Evolutionary conservation across 2,329 filamentous ascomycete genomes (phyloP).

Genomic region (Aspergillus phoenicis): DNA sequence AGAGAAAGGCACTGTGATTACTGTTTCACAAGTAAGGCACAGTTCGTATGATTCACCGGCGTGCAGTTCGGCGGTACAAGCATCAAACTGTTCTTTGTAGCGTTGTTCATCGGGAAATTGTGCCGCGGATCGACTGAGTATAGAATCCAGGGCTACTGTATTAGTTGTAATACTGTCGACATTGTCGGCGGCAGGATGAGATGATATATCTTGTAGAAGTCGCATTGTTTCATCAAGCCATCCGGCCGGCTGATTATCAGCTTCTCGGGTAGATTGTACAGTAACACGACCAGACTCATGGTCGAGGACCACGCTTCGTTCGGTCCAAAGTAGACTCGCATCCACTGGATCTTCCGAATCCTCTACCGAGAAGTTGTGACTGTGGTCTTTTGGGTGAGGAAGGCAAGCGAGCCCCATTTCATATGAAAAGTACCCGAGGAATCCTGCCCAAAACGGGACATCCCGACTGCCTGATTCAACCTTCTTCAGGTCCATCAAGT

Average conservation of each 20-base stretch:
- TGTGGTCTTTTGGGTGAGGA: constrained; percentile 52
- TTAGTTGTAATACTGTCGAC: constrained; percentile 18
- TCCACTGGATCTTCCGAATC: constrained; percentile 59
- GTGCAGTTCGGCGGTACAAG: constrained; percentile 71
- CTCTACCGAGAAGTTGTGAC: constrained; percentile 23
- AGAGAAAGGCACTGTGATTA: constrained; percentile 52
- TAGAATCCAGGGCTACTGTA: constrained; percentile 31
- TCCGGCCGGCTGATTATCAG: constrained; percentile 49
- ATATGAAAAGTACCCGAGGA: constrained; percentile 83
- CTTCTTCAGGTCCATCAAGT: constrained; percentile 45
- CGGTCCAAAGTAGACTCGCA: constrained; percentile 74
- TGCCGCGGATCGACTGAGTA: constrained; percentile 34
- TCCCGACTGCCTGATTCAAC: constrained; percentile 37
- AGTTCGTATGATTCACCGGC: constrained; percentile 84
- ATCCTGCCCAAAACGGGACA: constrained; percentile 74
- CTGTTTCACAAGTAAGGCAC: constrained; percentile 76
- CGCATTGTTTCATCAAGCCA: constrained; percentile 41
- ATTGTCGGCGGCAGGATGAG: constrained; percentile 6
- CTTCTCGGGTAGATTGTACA: constrained; percentile 65
- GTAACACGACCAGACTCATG: constrained; percentile 64
- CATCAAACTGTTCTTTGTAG: constrained; percentile 68
- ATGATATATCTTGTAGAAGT: constrained; percentile 27
- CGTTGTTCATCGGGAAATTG: constrained; percentile 43
- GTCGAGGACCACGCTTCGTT: constrained; percentile 76
- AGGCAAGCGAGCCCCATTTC: constrained; percentile 69